phyloP scores from a whole-genome alignment of 2,329 filamentous ascomycete genomes.

The Aspergillus texensis region DNA sequence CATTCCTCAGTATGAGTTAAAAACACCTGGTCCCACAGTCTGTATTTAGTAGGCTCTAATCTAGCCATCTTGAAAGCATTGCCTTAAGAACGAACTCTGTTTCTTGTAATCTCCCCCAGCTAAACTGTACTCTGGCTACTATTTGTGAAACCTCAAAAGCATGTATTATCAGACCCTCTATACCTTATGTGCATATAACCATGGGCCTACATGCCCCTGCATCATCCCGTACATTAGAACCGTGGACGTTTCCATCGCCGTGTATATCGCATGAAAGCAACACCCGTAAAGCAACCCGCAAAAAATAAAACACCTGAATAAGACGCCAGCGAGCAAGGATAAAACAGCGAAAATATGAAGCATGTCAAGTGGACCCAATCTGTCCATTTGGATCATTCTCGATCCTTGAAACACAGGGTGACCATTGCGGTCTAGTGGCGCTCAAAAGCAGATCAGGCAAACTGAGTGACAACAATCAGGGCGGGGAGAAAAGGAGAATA shows the following conservation, averaged over 20 bases:
- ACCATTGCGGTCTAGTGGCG: constrained; percentile 4
- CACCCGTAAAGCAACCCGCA: constrained; percentile 6
- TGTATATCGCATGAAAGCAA: constrained; percentile 16
- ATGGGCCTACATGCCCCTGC: constrained; percentile 4
- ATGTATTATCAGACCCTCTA: constrained; percentile 9
- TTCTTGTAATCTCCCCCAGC: background rate
- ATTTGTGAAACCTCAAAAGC: background rate
- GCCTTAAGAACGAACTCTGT: background rate
- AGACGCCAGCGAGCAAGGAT: background rate
- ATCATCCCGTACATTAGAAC: constrained; percentile 16
- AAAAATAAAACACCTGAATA: background rate
- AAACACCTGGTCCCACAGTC: background rate
- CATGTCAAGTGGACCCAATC: background rate
- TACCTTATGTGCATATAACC: constrained; percentile 11
- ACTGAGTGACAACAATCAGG: background rate
- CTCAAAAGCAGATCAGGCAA: constrained; percentile 6
- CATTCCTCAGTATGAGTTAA: background rate
- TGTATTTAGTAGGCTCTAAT: background rate
- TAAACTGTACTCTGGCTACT: background rate
- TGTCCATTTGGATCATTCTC: constrained; percentile 1
- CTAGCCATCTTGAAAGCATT: background rate
- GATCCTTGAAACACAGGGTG: background rate
- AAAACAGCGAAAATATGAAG: background rate
- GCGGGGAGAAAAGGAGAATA: background rate
- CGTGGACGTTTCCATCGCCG: constrained; percentile 10